These are phyloP conservation scores for Usnea hakonensis DNA, from an alignment of 495 filamentous ascomycete genomes.

Conservation along the genomic window DNA sequence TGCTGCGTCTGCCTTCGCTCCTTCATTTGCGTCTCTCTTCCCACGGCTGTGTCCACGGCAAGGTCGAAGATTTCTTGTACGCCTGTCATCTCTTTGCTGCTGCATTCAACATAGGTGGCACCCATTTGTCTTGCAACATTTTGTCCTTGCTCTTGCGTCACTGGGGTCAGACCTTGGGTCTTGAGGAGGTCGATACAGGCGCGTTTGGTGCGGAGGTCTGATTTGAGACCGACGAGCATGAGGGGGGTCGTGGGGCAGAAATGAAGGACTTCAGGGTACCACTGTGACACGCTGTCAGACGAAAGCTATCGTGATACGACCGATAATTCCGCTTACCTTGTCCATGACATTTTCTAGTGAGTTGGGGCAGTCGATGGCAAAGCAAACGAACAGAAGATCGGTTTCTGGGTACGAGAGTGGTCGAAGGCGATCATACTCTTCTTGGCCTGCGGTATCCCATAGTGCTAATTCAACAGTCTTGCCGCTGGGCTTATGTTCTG, in stretches of 20 bases:
- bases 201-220: conserved; percentile 87
- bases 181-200: conserved; percentile 97
- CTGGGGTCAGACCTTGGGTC: conserved; percentile 91
- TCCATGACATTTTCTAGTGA: conserved; percentile 97
- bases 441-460: conserved; percentile 98
- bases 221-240: conserved; percentile 91
- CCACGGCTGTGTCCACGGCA: conserved; percentile 79
- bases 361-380: conserved; percentile 97
- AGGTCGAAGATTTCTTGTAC: conserved; percentile 91
- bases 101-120: conserved; percentile 94
- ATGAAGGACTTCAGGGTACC: conserved; percentile 98
- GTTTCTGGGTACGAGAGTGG: conserved; percentile 97
- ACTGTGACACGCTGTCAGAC: conserved; percentile 47
- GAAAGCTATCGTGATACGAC: conserved; percentile 3
- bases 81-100: conserved; percentile 90
- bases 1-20: conserved; percentile 27
- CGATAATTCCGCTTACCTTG: conserved; percentile 57
- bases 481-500: conserved; percentile 72
- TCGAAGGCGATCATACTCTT: conserved; percentile 94
- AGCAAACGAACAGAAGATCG: conserved; percentile 95
- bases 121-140: conserved; percentile 87
- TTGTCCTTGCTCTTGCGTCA: conserved; percentile 81
- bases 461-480: conserved; percentile 93
- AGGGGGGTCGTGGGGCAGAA: conserved; percentile 97
- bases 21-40: conserved; percentile 32